Base-by-base conservation (phyloP, 352 stramenopile species). In the Blastocystis sp. region DNA sequence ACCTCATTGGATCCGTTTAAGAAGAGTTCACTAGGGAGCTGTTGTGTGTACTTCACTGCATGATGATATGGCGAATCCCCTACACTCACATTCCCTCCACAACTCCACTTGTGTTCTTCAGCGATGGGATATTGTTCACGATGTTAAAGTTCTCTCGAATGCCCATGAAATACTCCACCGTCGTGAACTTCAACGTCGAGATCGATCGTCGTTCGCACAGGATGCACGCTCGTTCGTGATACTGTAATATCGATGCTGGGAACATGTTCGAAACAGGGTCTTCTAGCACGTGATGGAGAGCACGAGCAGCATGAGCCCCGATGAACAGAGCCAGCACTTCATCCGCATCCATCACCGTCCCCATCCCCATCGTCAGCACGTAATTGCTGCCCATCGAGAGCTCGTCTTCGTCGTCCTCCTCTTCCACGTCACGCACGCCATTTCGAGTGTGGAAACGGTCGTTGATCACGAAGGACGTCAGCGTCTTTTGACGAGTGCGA, bases 341-440 rank as follows among this genome's bases (percentile, higher is more conserved):
- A 0, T 89, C 41, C 47, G 63, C 63, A 13, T 89, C 66, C 78
- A 89, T 89, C 3, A 89, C 76, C 1, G 78, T 89, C n/a, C 66
- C 63, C 45, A 89, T 11, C 11, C 78, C 78, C 78, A 89, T 89
- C 45, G 78, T 89, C 6, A 89, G 63, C 41, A 89, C 78, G 45
- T 89, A 79, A 18, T 89, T 89, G 55, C 73, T 85, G n/a, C 47
- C 73, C 43, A 89, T 89, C 16, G 55, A 43, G 11, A 30, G 6
- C 41, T 76, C 63, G 43, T 79, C 78, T n/a, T 53, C 43, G 3
- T 54, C 45, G 18, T 82, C 34, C 37, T 89, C 66, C 34, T 76
- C 45, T n/a, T 78, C 78, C 8, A 68, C 34, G 4, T 89, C 78
- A 34, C 24, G 55, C 0, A 89, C 20, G 41, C 78, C 78, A 24